Percentiles rank a stretch among this genome's conserved stretches.
Evolutionary conservation across 257 asterid species (phyloP).

Genomic region (Scutellaria galericulata): DNA sequence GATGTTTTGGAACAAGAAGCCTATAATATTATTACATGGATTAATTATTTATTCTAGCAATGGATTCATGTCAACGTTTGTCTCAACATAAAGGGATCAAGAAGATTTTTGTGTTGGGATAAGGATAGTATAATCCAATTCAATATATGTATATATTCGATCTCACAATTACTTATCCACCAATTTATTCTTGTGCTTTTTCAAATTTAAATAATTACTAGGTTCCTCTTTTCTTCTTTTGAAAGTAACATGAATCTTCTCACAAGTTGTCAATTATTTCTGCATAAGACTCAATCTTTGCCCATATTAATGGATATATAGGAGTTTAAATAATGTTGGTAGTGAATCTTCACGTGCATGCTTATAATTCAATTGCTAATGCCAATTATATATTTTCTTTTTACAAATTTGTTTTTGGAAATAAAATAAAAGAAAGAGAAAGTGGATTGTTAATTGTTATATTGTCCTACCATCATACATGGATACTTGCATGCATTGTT

Average conservation of each 20-base stretch:
- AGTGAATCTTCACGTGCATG: not conserved
- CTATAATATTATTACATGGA: constrained; percentile 9
- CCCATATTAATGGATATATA: not conserved
- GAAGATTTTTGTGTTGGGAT: constrained; percentile 40
- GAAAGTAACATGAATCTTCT: constrained; percentile 30
- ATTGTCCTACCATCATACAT: too few relatives aligned
- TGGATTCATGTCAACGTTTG: constrained; percentile 35
- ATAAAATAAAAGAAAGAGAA: too few relatives aligned
- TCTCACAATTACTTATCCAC: constrained; percentile 21
- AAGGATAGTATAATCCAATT: constrained; percentile 1
- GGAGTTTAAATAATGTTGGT: not conserved
- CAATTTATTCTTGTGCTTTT: not conserved
- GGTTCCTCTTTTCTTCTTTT: not conserved
- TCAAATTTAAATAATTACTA: not conserved
- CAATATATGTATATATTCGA: not conserved
- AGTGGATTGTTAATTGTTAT: too few relatives aligned
- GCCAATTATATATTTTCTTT: too few relatives aligned
- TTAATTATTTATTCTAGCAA: constrained; percentile 17
- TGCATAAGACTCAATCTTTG: not conserved
- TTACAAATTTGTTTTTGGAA: too few relatives aligned
- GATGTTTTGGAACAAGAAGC: constrained; percentile 46
- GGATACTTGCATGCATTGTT: too few relatives aligned
- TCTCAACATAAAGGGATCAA: constrained; percentile 32
- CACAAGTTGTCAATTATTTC: not conserved
- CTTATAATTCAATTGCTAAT: not conserved